Percentiles rank a stretch among this genome's conserved stretches.
Evolutionary conservation across 495 filamentous ascomycete genomes (phyloP).

Genomic region (Tuber aestivum): DNA sequence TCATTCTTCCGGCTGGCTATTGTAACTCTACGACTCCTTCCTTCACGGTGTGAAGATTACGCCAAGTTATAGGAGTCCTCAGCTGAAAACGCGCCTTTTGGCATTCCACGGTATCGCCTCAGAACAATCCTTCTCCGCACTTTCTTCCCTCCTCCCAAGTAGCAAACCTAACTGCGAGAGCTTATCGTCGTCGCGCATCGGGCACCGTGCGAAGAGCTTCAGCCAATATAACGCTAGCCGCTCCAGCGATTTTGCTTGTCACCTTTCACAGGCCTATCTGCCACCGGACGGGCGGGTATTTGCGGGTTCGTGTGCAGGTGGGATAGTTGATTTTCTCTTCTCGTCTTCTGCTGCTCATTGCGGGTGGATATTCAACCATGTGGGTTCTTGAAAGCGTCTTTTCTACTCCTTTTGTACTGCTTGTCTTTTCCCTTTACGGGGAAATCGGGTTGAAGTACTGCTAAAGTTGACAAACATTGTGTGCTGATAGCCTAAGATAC

Average conservation of each 20-base stretch:
- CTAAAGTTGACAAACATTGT: slow-evolving; percentile 1
- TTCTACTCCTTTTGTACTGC: background rate
- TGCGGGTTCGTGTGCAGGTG: slow-evolving; percentile 9
- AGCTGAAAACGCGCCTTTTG: slow-evolving; percentile 14
- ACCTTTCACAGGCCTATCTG: slow-evolving; percentile 21
- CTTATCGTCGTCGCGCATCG: slow-evolving; percentile 11
- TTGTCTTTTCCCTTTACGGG: background rate
- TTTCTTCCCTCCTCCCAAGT: background rate
- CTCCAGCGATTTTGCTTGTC: slow-evolving; percentile 29
- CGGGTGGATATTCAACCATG: background rate
- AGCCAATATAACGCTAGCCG: slow-evolving; percentile 28
- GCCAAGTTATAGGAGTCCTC: slow-evolving; percentile 10
- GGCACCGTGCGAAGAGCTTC: slow-evolving; percentile 2
- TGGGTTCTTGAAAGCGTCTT: slow-evolving; percentile 1
- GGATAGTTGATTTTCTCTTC: slow-evolving; percentile 13
- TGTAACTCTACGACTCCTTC: slow-evolving; percentile 21
- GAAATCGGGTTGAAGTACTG: background rate
- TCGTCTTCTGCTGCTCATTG: slow-evolving; percentile 3
- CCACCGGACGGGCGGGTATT: slow-evolving; percentile 4
- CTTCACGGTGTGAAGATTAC: slow-evolving; percentile 13
- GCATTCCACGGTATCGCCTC: background rate
- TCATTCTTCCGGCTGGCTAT: slow-evolving; percentile 25
- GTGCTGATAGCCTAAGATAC: slow-evolving; percentile 10
- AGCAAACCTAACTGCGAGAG: slow-evolving; percentile 9
- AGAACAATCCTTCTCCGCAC: background rate